Percentiles rank a stretch among this genome's conserved stretches.
phyloP scores from a whole-genome alignment of 2,329 filamentous ascomycete species.

The Colletotrichum brevisporum region DNA sequence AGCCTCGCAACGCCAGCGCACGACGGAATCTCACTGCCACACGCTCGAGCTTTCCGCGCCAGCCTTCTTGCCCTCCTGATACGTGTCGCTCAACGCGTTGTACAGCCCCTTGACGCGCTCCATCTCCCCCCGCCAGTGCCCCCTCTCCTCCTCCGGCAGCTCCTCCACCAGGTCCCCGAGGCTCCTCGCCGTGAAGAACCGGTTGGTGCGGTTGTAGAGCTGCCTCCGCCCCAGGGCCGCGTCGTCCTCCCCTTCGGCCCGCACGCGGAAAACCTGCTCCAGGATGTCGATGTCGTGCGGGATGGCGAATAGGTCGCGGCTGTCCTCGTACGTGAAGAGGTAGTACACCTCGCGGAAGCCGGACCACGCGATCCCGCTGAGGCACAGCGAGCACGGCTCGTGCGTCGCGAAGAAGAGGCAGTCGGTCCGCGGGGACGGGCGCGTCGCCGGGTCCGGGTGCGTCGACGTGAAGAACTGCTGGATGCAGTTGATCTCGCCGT shows the following conservation, averaged over 20 bases:
- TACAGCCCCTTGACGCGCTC: constrained; percentile 65
- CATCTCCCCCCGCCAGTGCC: constrained; percentile 57
- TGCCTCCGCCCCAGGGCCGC: constrained; percentile 54
- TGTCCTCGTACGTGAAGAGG: constrained; percentile 72
- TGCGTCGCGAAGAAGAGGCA: constrained; percentile 72
- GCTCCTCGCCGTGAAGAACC: constrained; percentile 65
- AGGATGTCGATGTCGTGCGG: constrained; percentile 72
- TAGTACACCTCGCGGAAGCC: constrained; percentile 71
- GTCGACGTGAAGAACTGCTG: constrained; percentile 66
- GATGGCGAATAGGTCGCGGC: constrained; percentile 67
- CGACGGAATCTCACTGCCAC: constrained; percentile 56
- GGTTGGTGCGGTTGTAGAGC: constrained; percentile 69
- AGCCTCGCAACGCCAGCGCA: constrained; percentile 4
- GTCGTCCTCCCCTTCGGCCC: constrained; percentile 53
- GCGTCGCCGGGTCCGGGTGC: constrained; percentile 51
- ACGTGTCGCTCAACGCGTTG: constrained; percentile 60
- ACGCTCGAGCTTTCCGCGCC: constrained; percentile 61
- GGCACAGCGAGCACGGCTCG: constrained; percentile 71
- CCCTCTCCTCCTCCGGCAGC: constrained; percentile 53
- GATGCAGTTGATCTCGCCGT: constrained; percentile 74
- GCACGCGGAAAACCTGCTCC: constrained; percentile 67
- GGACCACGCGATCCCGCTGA: constrained; percentile 71
- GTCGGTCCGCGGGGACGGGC: constrained; percentile 57
- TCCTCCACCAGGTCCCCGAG: constrained; percentile 56
- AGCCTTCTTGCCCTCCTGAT: constrained; percentile 62